Evolutionary conservation across 176 grass and related monocot species (phyloP), one percentile per base, ranked within the genome.

Genomic region (Saccharum officinarum): DNA sequence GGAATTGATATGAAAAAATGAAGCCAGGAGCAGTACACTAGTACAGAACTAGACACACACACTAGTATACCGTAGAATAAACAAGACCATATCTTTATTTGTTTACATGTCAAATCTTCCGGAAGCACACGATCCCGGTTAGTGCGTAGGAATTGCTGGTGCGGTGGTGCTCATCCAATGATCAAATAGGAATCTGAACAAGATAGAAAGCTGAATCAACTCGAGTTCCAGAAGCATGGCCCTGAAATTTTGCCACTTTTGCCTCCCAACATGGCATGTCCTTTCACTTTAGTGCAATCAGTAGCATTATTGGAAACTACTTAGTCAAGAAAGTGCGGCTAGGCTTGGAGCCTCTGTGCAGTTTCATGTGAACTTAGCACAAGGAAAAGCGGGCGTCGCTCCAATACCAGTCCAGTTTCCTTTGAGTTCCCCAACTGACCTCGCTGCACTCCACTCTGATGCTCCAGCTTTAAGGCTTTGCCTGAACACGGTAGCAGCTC

Each of bases 61-160:
- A 34, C 26, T 23, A 28, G 23, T 33, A 62, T 41, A 4, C 3
- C 10, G 15, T 18, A 47, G 54, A 71, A 52, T 10, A 44, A 81
- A 52, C 20, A 54, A 69, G 79, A 25, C 46, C 67, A 82, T 82
- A 82, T 82, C 47, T 71, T 71, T 28, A 60, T 57, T 82, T 82
- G 7, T 71, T 71, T 59, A 59, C 44, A 44, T 34, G 22, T 23
- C 57, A 23, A 60, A 23, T 59, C 57, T 60, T 60, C 20, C 57
- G 22, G 57, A 60, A 60, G 22, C 57, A 23, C 2, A 23, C 57
- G 8, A n/a, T 80, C 26, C 44, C 3, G 9, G 36, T 68, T 47
- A 80, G 69, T 80, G 82, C 82, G 49, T 80, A 4, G 69, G 25
- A 67, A 44, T 63, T 55, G 25, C 49, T 52, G 16, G 12, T 69